A percentile compares a stretch with the other conserved stretches of the same genome.
These are phyloP conservation scores for Xylaria sp. DNA, from an alignment of 495 filamentous ascomycete genomes.

Conservation along the genomic window DNA sequence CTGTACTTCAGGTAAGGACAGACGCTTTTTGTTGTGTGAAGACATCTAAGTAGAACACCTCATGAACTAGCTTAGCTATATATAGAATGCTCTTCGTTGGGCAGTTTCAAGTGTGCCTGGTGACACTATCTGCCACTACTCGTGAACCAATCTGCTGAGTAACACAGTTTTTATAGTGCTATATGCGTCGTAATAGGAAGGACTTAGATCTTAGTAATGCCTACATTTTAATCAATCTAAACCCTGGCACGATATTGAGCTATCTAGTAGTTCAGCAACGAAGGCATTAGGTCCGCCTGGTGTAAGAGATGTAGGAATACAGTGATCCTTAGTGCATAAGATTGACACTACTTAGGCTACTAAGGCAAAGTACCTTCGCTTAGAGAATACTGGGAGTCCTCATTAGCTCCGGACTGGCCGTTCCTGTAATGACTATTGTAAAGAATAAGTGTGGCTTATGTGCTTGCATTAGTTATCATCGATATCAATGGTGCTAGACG, in stretches of 20 bases:
- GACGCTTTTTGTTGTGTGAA: too few relatives aligned
- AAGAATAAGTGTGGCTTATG: not conserved
- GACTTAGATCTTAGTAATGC: not conserved
- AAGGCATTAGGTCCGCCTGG: not conserved
- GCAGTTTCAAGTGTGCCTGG: too few relatives aligned
- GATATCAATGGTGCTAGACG: not conserved
- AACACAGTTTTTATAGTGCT: not conserved
- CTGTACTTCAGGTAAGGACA: too few relatives aligned
- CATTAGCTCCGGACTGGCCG: not conserved
- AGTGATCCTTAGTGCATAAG: not conserved
- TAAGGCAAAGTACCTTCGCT: not conserved
- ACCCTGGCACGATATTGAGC: not conserved
- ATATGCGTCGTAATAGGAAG: not conserved
- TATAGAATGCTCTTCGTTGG: too few relatives aligned
- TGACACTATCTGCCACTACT: not conserved
- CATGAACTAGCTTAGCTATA: too few relatives aligned
- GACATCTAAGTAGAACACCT: too few relatives aligned
- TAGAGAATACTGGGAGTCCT: not conserved
- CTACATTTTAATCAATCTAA: not conserved
- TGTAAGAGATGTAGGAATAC: not conserved
- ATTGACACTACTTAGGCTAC: not conserved
- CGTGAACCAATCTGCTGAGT: not conserved
- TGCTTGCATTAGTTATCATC: not conserved
- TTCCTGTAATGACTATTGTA: not conserved
- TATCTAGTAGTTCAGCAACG: not conserved